Evolutionary conservation across 1,284 basidiomycete genomes (phyloP).

Genomic region (Ceratobasidium sp.): DNA sequence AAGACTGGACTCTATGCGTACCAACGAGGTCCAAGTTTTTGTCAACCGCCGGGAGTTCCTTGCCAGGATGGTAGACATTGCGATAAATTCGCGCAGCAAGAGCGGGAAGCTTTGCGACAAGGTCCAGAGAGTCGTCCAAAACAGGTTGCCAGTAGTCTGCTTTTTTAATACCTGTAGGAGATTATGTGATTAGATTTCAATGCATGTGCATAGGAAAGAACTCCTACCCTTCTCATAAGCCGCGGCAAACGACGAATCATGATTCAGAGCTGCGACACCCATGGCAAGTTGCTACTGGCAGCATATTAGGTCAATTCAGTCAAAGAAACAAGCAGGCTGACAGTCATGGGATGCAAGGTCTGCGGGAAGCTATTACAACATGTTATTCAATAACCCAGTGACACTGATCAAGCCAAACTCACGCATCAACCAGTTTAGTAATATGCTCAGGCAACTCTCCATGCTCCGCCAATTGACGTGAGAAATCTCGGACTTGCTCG

Average conservation of each 20-base stretch:
- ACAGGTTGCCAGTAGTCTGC: constrained; percentile 93
- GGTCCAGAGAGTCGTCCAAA: constrained; percentile 88
- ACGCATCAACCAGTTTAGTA: constrained; percentile 85
- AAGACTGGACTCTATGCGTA: constrained; percentile 56
- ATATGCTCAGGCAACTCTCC: constrained; percentile 80
- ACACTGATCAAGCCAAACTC: constrained; percentile 54
- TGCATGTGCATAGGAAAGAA: neutral
- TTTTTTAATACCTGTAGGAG: constrained; percentile 81
- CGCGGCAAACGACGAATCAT: constrained; percentile 87
- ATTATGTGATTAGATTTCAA: neutral
- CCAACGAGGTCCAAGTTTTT: constrained; percentile 83
- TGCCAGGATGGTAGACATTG: constrained; percentile 87
- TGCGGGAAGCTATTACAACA: constrained; percentile 47
- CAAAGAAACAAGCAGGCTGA: neutral
- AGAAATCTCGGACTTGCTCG: constrained; percentile 79
- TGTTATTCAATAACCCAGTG: constrained; percentile 4
- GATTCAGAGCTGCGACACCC: constrained; percentile 90
- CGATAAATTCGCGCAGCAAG: constrained; percentile 92
- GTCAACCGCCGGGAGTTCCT: constrained; percentile 68
- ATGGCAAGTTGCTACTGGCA: constrained; percentile 75
- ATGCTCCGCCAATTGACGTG: constrained; percentile 82
- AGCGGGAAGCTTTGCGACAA: constrained; percentile 89
- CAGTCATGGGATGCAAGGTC: constrained; percentile 50
- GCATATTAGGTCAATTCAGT: constrained; percentile 74
- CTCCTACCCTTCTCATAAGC: constrained; percentile 82